phyloP scores from a whole-genome alignment of 768 basidiomycete species.

The Hypholoma sublateritium region DNA sequence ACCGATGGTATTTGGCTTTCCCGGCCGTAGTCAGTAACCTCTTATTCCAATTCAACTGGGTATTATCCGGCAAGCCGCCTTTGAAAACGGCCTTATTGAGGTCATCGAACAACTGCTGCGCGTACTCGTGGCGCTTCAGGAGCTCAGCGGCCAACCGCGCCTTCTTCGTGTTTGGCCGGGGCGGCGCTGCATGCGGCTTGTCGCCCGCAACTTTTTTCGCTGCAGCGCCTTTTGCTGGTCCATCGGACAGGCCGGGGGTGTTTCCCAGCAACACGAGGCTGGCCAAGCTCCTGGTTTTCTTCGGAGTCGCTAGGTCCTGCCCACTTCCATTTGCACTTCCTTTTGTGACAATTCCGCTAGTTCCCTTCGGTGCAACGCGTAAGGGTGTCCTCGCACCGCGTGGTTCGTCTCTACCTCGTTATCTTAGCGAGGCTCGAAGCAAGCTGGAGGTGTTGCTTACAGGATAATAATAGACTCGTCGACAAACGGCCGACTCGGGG shows the following conservation, averaged over 20 bases:
- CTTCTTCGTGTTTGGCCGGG: conserved; percentile 38
- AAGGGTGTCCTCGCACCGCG: conserved; percentile 47
- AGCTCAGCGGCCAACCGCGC: conserved; percentile 41
- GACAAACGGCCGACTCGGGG: conserved; percentile 4
- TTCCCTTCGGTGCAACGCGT: conserved; percentile 13
- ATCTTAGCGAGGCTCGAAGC: neutral
- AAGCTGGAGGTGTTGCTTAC: conserved; percentile 19
- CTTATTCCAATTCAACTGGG: conserved; percentile 66
- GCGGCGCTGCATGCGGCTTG: conserved; percentile 10
- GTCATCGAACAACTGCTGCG: conserved; percentile 56
- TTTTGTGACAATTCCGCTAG: neutral
- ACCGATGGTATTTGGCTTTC: conserved; percentile 66
- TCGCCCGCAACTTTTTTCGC: neutral
- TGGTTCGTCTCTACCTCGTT: conserved; percentile 44
- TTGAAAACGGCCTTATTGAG: conserved; percentile 61
- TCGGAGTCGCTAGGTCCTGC: neutral
- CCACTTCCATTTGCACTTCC: neutral
- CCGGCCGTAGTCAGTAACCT: conserved; percentile 69
- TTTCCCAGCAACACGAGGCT: neutral
- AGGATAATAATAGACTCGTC: conserved; percentile 32
- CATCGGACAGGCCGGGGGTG: neutral
- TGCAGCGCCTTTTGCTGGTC: neutral
- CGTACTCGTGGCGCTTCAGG: conserved; percentile 48
- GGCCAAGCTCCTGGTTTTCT: neutral
- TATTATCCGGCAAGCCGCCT: conserved; percentile 49